Evolutionary conservation across 176 grass and related monocot genomes (phyloP).

Genomic region (Carex pumila): DNA sequence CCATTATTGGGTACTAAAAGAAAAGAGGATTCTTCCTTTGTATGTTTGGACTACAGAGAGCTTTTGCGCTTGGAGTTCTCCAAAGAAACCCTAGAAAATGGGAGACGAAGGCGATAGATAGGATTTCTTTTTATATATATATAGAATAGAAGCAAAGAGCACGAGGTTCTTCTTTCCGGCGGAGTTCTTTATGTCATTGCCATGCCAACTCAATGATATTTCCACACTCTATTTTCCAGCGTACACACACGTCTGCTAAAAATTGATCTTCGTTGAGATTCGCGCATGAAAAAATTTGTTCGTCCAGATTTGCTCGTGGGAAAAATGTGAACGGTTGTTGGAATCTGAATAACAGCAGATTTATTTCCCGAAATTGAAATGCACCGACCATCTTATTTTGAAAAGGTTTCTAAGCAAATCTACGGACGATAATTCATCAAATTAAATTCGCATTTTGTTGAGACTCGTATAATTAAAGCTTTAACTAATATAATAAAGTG

Average conservation of each 20-base stretch:
- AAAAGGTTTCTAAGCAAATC: too few species aligned
- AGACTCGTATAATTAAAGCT: too few species aligned
- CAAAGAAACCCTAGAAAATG: neutral
- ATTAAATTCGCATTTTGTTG: too few species aligned
- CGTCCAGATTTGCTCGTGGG: too few species aligned
- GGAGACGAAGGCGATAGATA: neutral
- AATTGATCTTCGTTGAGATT: too few species aligned
- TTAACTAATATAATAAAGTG: too few species aligned
- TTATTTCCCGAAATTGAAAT: neutral
- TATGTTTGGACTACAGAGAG: neutral
- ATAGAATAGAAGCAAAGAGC: neutral
- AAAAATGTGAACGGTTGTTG: too few species aligned
- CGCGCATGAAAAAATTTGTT: too few species aligned
- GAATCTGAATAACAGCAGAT: too few species aligned
- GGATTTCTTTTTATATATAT: neutral
- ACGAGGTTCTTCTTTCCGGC: neutral
- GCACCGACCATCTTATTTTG: too few species aligned
- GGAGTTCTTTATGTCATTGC: slow-evolving; percentile 34
- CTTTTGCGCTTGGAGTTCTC: neutral
- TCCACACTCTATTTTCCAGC: neutral
- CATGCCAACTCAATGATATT: slow-evolving; percentile 14
- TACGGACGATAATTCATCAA: too few species aligned
- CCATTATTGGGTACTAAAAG: slow-evolving; percentile 24
- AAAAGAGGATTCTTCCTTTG: neutral
- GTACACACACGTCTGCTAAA: neutral